These are phyloP conservation scores for Wickerhamomyces pijperi DNA, from an alignment of 805 yeast species.

Conservation along the genomic window DNA sequence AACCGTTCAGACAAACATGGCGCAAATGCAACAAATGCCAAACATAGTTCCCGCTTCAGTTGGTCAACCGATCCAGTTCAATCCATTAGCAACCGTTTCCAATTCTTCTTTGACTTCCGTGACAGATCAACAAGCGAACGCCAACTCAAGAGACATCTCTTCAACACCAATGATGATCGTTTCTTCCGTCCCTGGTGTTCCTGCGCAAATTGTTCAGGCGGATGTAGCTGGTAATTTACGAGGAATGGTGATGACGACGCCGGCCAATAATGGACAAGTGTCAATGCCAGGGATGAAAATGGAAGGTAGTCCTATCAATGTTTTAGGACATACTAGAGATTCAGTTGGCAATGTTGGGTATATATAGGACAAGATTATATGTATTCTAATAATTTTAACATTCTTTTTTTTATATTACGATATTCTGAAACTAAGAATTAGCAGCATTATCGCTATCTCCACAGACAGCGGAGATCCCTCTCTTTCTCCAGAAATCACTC, in stretches of 20 bases:
- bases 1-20: constrained; percentile 2
- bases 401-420: too few relatives aligned
- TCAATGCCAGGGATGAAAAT: background rate
- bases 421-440: too few relatives aligned
- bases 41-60: background rate
- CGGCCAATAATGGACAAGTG: background rate
- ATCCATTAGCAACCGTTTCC: background rate
- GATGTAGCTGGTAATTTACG: background rate
- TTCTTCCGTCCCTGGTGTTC: background rate
- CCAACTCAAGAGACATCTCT: background rate
- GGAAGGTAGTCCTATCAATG: background rate
- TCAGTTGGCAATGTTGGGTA: too few relatives aligned
- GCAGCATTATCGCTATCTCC: too few relatives aligned
- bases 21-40: constrained; percentile 2
- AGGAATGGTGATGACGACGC: too few relatives aligned
- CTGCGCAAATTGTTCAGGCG: background rate
- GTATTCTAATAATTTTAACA: too few relatives aligned
- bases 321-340: background rate
- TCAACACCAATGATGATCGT: background rate
- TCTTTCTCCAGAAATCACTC: constrained; percentile 82
- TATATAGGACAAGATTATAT: too few relatives aligned
- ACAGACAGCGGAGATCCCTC: constrained; percentile 52
- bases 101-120: background rate
- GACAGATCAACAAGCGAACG: background rate
- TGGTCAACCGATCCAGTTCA: background rate